Percentiles rank a stretch among this genome's conserved stretches.
These are phyloP conservation scores for Metschnikowia proteae DNA, from an alignment of 805 yeast species.

Conservation along the genomic window DNA sequence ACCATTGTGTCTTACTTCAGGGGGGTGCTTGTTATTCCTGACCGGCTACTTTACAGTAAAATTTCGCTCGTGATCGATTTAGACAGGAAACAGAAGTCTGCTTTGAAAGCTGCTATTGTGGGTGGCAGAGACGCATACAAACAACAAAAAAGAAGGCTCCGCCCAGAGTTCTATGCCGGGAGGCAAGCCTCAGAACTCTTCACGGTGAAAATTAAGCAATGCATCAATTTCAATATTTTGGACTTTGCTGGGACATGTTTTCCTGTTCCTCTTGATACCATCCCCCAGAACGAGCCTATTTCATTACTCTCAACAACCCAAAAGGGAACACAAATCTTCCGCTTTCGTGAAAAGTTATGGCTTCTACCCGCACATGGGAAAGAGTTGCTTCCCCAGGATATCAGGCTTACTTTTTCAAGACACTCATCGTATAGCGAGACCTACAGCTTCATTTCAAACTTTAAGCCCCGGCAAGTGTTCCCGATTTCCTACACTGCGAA, in stretches of 20 bases:
- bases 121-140: not conserved
- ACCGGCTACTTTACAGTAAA: not conserved
- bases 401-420: slow-evolving; percentile 41
- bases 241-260: slow-evolving; percentile 29
- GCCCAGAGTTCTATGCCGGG: slow-evolving; percentile 10
- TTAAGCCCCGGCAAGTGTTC: slow-evolving; percentile 40
- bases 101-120: not conserved
- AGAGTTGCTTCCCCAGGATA: slow-evolving; percentile 31
- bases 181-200: not conserved
- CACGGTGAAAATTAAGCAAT: slow-evolving; percentile 31
- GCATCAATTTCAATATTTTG: slow-evolving; percentile 34
- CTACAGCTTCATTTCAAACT: slow-evolving; percentile 28
- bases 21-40: slow-evolving; percentile 7
- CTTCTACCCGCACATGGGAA: slow-evolving; percentile 24
- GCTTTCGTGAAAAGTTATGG: slow-evolving; percentile 27
- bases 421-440: slow-evolving; percentile 47
- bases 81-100: slow-evolving; percentile 8
- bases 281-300: slow-evolving; percentile 15
- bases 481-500: slow-evolving; percentile 37
- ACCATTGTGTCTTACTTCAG: slow-evolving; percentile 27
- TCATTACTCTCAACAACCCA: slow-evolving; percentile 17
- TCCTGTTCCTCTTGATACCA: slow-evolving; percentile 22
- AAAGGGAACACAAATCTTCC: slow-evolving; percentile 21
- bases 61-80: slow-evolving; percentile 6
- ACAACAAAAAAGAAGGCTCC: not conserved